A percentile compares a stretch with the other conserved stretches of the same genome.
Conservation (phyloP, 495 filamentous ascomycete species). For the Lasiosphaeria miniovina region DNA sequence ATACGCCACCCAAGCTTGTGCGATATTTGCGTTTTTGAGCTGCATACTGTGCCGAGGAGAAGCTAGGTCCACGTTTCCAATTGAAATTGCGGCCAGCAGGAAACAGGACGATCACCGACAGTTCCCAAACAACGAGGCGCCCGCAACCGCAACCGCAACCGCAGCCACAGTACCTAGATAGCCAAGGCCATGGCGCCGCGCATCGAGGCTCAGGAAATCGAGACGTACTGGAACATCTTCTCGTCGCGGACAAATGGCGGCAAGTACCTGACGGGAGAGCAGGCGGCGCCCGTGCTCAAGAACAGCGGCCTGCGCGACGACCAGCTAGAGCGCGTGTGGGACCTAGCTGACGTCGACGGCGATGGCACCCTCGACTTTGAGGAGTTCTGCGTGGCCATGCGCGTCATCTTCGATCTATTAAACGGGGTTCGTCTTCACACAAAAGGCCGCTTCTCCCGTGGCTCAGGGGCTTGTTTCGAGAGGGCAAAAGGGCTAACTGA, state of each 20-base stretch:
- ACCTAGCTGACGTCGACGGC: slow-evolving; percentile 92
- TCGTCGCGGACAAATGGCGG: slow-evolving; percentile 77
- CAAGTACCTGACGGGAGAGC: slow-evolving; percentile 79
- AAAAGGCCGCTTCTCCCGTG: neutral
- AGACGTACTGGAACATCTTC: slow-evolving; percentile 99
- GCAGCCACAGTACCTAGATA: neutral
- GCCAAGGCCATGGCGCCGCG: slow-evolving; percentile 59
- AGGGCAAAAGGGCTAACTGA: neutral
- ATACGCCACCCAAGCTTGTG: too few relatives aligned
- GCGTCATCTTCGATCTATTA: slow-evolving; percentile 91
- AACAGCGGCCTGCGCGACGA: slow-evolving; percentile 91
- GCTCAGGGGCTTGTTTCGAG: neutral
- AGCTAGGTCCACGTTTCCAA: too few relatives aligned
- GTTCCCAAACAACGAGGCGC: too few relatives aligned
- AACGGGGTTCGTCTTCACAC: slow-evolving; percentile 64
- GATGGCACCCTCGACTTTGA: slow-evolving; percentile 98
- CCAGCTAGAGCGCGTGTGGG: slow-evolving; percentile 95
- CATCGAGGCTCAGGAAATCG: slow-evolving; percentile 93
- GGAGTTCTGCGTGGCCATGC: slow-evolving; percentile 98
- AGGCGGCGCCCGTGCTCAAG: slow-evolving; percentile 91
- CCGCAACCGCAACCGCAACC: too few relatives aligned
- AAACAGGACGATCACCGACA: too few relatives aligned
- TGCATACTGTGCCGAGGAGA: too few relatives aligned
- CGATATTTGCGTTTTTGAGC: too few relatives aligned
- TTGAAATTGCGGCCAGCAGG: too few relatives aligned